These are phyloP conservation scores for Fallopia convolvulus DNA, from an alignment of 148 eudicot species.

Conservation along the genomic window DNA sequence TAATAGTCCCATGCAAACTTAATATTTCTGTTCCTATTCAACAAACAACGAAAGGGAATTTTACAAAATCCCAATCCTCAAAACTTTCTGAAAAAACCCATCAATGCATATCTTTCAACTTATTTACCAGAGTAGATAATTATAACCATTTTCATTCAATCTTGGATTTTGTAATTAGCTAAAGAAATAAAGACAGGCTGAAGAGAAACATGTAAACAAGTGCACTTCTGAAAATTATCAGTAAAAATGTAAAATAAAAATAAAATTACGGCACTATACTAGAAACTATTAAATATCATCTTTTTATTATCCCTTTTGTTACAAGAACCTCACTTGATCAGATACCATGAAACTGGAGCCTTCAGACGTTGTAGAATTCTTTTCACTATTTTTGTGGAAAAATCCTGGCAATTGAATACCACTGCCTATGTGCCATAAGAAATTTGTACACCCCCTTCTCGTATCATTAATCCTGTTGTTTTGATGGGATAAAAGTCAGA, in stretches of 20 bases:
- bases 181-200: background rate
- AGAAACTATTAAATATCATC: background rate
- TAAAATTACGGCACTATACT: background rate
- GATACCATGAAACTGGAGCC: background rate
- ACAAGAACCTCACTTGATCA: background rate
- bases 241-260: background rate
- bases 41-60: background rate
- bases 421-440: background rate
- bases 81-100: background rate
- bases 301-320: background rate
- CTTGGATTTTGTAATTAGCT: background rate
- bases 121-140: no score
- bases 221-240: background rate
- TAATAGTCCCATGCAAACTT: background rate
- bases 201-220: background rate
- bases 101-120: background rate
- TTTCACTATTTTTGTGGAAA: background rate
- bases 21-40: background rate
- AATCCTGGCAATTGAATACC: background rate
- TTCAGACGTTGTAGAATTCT: background rate
- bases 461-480: background rate
- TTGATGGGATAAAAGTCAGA: background rate
- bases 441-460: background rate
- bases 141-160: background rate
- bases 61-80: background rate